Conservation (phyloP, 2,329 filamentous ascomycete genomes). For the Fusarium albosuccineum region DNA sequence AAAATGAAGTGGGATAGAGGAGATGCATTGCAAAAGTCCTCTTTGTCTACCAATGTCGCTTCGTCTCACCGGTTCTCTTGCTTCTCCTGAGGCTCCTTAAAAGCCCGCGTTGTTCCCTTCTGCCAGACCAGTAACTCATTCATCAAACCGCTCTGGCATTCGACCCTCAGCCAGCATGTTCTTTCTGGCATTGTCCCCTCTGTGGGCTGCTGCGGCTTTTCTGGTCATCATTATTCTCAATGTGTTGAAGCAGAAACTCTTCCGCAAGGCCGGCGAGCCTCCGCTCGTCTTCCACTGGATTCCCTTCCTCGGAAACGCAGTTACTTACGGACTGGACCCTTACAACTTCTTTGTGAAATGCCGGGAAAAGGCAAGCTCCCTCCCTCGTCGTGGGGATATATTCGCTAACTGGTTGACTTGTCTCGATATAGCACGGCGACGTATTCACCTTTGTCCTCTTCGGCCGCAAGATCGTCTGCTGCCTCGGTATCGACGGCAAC, state of each 20-base stretch:
- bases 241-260: constrained; percentile 30
- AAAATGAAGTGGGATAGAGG: background rate
- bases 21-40: background rate
- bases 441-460: constrained; percentile 68
- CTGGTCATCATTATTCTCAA: constrained; percentile 23
- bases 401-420: background rate
- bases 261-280: constrained; percentile 50
- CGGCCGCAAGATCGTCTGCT: constrained; percentile 64
- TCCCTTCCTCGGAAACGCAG: constrained; percentile 76
- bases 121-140: background rate
- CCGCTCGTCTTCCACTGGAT: constrained; percentile 72
- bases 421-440: constrained; percentile 59
- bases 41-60: background rate
- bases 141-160: background rate
- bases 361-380: constrained; percentile 70
- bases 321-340: constrained; percentile 79
- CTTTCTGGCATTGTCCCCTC: constrained; percentile 12
- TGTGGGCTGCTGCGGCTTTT: constrained; percentile 18
- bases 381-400: rapidly evolving
- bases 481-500: constrained; percentile 64
- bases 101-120: constrained; percentile 2
- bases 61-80: background rate
- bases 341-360: constrained; percentile 75
- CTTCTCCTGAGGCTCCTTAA: constrained; percentile 1
- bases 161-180: constrained; percentile 9